Percentiles rank a stretch among this genome's conserved stretches.
phyloP scores from a whole-genome alignment of 2,329 filamentous ascomycete species.

The Elsinoe perseae region DNA sequence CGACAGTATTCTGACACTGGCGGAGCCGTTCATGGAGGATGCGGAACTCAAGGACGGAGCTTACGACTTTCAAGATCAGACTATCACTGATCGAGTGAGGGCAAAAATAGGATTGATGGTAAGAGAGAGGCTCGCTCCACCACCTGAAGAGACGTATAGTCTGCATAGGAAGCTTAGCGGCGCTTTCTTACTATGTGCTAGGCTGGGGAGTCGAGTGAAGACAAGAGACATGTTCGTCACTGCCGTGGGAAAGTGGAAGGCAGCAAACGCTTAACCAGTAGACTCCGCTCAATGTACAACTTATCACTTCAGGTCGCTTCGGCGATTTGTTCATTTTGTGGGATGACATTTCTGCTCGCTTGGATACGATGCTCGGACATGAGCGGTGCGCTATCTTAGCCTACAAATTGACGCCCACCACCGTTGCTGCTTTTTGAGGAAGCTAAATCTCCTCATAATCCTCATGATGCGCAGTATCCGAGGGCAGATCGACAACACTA shows the following conservation, averaged over 20 bases:
- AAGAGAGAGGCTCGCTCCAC: conserved; percentile 75
- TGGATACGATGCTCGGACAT: neutral
- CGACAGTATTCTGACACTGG: conserved; percentile 78
- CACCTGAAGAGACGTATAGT: conserved; percentile 95
- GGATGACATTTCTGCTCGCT: neutral
- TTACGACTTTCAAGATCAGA: conserved; percentile 91
- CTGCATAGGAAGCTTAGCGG: conserved; percentile 92
- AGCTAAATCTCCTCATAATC: neutral
- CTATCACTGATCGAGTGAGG: conserved; percentile 89
- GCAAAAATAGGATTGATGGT: conserved; percentile 89
- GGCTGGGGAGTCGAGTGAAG: conserved; percentile 70
- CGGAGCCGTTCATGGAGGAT: conserved; percentile 71
- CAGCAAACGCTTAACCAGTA: conserved; percentile 14
- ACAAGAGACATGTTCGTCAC: conserved; percentile 73
- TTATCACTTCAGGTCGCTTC: neutral
- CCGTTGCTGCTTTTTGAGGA: too few relatives aligned
- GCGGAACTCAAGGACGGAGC: conserved; percentile 54
- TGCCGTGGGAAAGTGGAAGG: conserved; percentile 37
- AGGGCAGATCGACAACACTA: neutral
- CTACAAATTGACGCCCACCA: neutral
- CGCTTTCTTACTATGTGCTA: conserved; percentile 85
- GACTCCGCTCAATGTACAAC: neutral
- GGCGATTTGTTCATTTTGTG: neutral
- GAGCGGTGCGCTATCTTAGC: neutral
- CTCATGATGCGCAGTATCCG: neutral